Conservation (phyloP, 306 rosid genomes). For the Crotalaria pallida region DNA sequence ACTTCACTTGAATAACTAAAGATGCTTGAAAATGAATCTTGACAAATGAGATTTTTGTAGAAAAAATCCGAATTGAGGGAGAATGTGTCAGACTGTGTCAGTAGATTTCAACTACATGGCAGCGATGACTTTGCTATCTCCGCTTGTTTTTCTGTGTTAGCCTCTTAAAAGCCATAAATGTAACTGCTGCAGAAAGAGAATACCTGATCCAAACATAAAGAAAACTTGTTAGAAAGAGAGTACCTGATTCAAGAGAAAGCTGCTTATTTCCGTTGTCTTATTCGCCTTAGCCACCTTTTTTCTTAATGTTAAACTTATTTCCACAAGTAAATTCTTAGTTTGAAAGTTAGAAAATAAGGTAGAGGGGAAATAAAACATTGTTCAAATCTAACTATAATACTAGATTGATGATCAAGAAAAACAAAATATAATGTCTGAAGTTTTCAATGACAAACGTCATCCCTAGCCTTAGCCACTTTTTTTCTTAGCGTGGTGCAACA, state of each 20-base stretch:
- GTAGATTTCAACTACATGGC: background rate
- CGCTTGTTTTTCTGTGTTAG: slow-evolving; percentile 44
- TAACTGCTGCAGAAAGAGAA: slow-evolving; percentile 86
- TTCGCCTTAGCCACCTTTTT: background rate
- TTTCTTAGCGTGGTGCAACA: background rate
- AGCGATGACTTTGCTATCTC: slow-evolving; percentile 35
- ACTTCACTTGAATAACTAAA: slow-evolving; percentile 13
- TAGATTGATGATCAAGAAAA: background rate
- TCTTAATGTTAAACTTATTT: background rate
- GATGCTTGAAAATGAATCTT: slow-evolving; percentile 13
- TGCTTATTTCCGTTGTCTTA: background rate
- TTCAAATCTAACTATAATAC: background rate
- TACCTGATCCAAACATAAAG: slow-evolving; percentile 53
- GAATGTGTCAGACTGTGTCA: background rate
- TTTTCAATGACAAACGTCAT: background rate
- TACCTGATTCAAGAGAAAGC: background rate
- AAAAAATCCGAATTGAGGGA: background rate
- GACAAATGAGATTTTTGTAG: slow-evolving; percentile 2
- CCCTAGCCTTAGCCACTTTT: too few relatives aligned
- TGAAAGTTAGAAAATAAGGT: background rate
- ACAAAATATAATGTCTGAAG: background rate
- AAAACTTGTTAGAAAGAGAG: slow-evolving; percentile 9
- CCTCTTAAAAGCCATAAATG: slow-evolving; percentile 87
- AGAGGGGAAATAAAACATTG: background rate
- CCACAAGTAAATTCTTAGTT: background rate